These are phyloP conservation scores for Nakataea oryzae DNA, from an alignment of 2,329 filamentous ascomycete species.

Conservation along the genomic window DNA sequence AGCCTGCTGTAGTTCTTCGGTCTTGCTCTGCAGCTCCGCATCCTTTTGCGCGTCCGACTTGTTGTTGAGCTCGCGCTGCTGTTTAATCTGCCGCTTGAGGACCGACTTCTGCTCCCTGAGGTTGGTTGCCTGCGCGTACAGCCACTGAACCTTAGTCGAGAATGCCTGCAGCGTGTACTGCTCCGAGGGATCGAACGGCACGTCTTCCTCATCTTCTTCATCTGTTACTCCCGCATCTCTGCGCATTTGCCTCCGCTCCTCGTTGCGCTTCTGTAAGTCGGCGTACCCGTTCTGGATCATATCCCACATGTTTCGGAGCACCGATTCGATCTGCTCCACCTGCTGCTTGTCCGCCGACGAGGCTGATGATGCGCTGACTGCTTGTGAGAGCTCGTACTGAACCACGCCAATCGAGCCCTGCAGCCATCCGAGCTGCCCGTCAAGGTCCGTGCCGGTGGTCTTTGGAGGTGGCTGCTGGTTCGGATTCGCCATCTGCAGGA, in stretches of 20 bases:
- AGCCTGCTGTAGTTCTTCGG: constrained; percentile 40
- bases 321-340: constrained; percentile 43
- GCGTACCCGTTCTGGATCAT: constrained; percentile 45
- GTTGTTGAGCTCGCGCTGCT: constrained; percentile 85
- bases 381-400: constrained; percentile 30
- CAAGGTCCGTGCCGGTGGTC: constrained; percentile 42
- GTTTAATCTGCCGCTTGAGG: constrained; percentile 83
- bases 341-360: constrained; percentile 25
- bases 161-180: constrained; percentile 67
- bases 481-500: constrained; percentile 38
- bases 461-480: constrained; percentile 48
- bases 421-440: constrained; percentile 61
- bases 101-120: constrained; percentile 84
- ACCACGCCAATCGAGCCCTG: constrained; percentile 46
- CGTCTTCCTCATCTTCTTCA: constrained; percentile 52
- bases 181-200: constrained; percentile 40
- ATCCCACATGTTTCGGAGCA: constrained; percentile 46
- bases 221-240: constrained; percentile 50
- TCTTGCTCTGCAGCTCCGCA: constrained; percentile 48
- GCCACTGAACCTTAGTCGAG: constrained; percentile 64
- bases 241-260: constrained; percentile 40
- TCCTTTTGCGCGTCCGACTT: constrained; percentile 69
- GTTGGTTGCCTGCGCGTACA: constrained; percentile 66
- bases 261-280: constrained; percentile 41
- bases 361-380: constrained; percentile 18